A percentile compares a stretch with the other conserved stretches of the same genome.
Evolutionary conservation across 2,329 filamentous ascomycete genomes (phyloP).

Genomic region (Clarireedia monteithiana): DNA sequence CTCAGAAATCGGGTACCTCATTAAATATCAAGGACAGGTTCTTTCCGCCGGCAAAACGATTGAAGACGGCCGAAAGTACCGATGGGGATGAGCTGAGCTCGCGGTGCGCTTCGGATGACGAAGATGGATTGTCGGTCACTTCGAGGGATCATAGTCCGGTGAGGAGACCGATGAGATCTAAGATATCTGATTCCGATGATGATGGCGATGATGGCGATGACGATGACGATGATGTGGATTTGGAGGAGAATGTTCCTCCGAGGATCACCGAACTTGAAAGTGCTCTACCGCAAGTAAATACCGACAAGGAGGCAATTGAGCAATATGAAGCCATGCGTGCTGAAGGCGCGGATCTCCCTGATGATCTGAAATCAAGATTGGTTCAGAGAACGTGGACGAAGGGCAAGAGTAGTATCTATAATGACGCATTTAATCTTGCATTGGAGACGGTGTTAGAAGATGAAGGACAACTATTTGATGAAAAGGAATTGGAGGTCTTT

Average conservation of each 20-base stretch:
- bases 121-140: slow-evolving; percentile 16
- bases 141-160: slow-evolving; percentile 21
- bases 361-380: slow-evolving; percentile 40
- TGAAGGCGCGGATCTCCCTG: slow-evolving; percentile 30
- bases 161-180: slow-evolving; percentile 18
- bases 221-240: slow-evolving; percentile 25
- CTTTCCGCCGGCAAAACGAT: slow-evolving; percentile 22
- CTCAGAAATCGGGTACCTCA: slow-evolving; percentile 21
- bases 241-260: slow-evolving; percentile 18
- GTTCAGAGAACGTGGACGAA: slow-evolving; percentile 58
- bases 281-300: slow-evolving; percentile 59
- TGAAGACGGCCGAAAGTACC: slow-evolving; percentile 23
- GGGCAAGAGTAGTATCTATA: slow-evolving; percentile 85
- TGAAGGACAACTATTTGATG: slow-evolving; percentile 80
- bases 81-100: slow-evolving; percentile 10
- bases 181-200: slow-evolving; percentile 33
- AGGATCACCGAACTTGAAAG: slow-evolving; percentile 61
- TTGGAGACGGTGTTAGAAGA: slow-evolving; percentile 84
- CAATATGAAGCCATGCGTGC: slow-evolving; percentile 62
- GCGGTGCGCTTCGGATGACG: slow-evolving; percentile 6
- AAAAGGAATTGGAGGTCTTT: slow-evolving; percentile 71
- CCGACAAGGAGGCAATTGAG: slow-evolving; percentile 64
- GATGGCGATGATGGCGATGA: slow-evolving; percentile 22
- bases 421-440: slow-evolving; percentile 93
- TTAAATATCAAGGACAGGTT: slow-evolving; percentile 19